Base-by-base conservation (phyloP, 2,329 filamentous ascomycete species). In the Claviceps sp. region DNA sequence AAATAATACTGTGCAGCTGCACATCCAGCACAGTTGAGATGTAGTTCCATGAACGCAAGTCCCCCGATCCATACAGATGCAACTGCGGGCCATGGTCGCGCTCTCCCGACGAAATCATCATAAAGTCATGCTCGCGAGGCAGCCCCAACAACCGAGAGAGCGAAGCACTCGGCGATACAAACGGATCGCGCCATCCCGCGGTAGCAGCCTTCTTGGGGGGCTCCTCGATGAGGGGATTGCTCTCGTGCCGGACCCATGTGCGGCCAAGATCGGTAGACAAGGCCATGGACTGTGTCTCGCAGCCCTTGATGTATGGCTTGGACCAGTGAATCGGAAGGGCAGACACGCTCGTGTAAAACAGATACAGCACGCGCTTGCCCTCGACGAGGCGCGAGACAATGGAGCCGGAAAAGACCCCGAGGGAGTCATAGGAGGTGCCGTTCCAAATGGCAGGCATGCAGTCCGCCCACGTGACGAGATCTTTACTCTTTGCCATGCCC, bases 251-350 rank as follows among this genome's bases (percentile, higher is more conserved):
- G 20, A 51, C 45, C 58, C 58, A 61, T 6, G 57, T 55, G 23
- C 45, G 6, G 29, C 58, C 59, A 20, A 50, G 54, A 68, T 69
- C 67, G 64, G 52, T 67, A 61, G 61, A 67, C 5, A 69, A 59
- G 1, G 70, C 72, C 4, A 73, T 59, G 13, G 66, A 67, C 52
- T 73, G 69, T 1, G 69, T 68, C 56, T 74, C 71, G 46, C 69
- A 69, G 8, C 68, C 69, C 22, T 68, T 63, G 37, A 65, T 68
- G 53, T 74, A 73, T 6, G 62, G 61, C 26, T 71, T 64, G 6
- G 67, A 71, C 69, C 69, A 72, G 42, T 69, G 65, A n/a, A 73
- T 71, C 0, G 70, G 70, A 13, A 71, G 54, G 53, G 64, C 68
- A n/a, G 64, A 65, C 13, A 72, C 68, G 5, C 66, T 67, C 7